Evolutionary conservation across 2,329 filamentous ascomycete genomes (phyloP).

Genomic region (Amauroascus niger): DNA sequence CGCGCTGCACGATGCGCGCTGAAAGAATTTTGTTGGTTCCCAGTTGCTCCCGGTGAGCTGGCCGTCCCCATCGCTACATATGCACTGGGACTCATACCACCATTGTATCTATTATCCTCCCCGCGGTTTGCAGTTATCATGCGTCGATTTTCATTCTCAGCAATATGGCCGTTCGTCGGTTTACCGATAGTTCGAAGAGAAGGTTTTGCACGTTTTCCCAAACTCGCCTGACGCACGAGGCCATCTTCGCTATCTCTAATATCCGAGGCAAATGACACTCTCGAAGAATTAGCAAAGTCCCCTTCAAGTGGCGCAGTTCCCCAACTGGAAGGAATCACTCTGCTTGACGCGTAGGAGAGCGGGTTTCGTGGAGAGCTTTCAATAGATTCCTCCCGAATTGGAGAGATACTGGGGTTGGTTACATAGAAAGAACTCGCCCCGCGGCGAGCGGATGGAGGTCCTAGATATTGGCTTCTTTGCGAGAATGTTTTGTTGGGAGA

Average conservation of each 20-base stretch:
- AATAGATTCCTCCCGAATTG: slow-evolving; percentile 63
- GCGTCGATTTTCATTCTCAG: neutral
- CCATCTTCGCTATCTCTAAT: slow-evolving; percentile 18
- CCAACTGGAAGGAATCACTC: slow-evolving; percentile 62
- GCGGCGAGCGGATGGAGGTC: slow-evolving; percentile 26
- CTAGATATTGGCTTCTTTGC: slow-evolving; percentile 21
- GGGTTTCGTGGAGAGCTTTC: slow-evolving; percentile 44
- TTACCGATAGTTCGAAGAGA: slow-evolving; percentile 26
- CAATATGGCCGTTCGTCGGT: slow-evolving; percentile 5
- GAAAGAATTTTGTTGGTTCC: neutral
- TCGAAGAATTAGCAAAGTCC: neutral
- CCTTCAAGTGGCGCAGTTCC: slow-evolving; percentile 34
- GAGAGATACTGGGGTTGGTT: slow-evolving; percentile 58
- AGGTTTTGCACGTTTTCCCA: slow-evolving; percentile 25
- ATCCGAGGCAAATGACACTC: slow-evolving; percentile 3
- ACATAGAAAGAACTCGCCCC: slow-evolving; percentile 43
- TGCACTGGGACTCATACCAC: neutral
- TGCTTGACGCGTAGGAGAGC: slow-evolving; percentile 60
- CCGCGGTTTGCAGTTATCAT: neutral
- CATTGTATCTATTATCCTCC: neutral
- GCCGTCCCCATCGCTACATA: neutral
- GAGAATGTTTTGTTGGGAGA: slow-evolving; percentile 21
- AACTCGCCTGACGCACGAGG: slow-evolving; percentile 26
- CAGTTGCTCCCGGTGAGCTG: neutral
- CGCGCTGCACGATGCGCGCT: slow-evolving; percentile 1